Conservation (phyloP, 768 basidiomycete genomes). For the Mycena rosella region DNA sequence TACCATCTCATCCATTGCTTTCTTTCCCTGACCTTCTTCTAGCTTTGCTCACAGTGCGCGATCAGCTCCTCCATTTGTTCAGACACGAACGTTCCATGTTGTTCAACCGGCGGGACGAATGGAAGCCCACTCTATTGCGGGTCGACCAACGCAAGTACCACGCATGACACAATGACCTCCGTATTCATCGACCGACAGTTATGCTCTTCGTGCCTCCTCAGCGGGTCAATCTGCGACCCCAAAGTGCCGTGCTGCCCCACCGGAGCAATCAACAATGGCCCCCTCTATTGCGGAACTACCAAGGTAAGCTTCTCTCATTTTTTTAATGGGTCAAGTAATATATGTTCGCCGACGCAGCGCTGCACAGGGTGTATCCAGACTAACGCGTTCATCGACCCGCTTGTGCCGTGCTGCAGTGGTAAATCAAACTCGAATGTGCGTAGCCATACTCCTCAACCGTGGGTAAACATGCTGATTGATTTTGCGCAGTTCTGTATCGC, state of each 20-base stretch:
- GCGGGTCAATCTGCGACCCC: background rate
- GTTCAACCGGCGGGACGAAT: slow-evolving; percentile 15
- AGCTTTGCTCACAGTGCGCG: slow-evolving; percentile 9
- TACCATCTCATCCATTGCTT: background rate
- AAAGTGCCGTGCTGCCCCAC: background rate
- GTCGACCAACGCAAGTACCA: background rate
- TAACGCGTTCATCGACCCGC: slow-evolving; percentile 1
- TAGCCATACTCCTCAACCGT: background rate
- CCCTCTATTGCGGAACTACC: background rate
- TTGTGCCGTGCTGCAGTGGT: slow-evolving; percentile 19
- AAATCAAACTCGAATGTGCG: slow-evolving; percentile 2
- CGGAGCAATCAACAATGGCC: background rate
- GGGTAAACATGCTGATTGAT: background rate
- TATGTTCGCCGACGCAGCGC: background rate
- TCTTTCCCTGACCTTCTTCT: background rate
- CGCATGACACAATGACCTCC: background rate
- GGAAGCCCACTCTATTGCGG: slow-evolving; percentile 18
- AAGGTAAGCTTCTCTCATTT: background rate
- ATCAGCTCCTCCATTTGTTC: background rate
- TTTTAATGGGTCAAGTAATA: background rate
- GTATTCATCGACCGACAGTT: background rate
- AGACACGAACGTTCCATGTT: slow-evolving; percentile 11
- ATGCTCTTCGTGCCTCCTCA: background rate
- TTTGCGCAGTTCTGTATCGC: slow-evolving; percentile 14
- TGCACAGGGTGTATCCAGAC: slow-evolving; percentile 6